A percentile compares a stretch with the other conserved stretches of the same genome.
These are phyloP conservation scores for Cymbopogon flexuosus DNA, from an alignment of 202 grass and related monocot species.

Conservation along the genomic window DNA sequence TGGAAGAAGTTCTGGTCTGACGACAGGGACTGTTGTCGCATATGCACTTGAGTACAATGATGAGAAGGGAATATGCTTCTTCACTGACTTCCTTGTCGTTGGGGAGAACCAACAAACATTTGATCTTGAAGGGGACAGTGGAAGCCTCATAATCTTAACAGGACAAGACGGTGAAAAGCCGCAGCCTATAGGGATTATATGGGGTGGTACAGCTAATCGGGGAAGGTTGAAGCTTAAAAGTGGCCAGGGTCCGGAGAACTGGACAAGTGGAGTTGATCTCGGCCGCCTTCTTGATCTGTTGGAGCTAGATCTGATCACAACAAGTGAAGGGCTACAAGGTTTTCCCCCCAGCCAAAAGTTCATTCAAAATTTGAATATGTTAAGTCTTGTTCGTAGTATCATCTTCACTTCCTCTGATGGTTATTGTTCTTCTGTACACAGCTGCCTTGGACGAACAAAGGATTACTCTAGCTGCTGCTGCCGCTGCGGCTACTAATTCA, in stretches of 20 bases:
- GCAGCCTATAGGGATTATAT: conserved; percentile 83
- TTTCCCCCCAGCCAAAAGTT: background rate
- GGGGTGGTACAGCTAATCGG: conserved; percentile 76
- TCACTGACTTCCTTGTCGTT: conserved; percentile 82
- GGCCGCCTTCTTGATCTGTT: conserved; percentile 77
- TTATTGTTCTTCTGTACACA: conserved; percentile 21
- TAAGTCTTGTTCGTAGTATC: background rate
- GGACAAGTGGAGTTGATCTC: conserved; percentile 81
- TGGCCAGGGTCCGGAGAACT: conserved; percentile 74
- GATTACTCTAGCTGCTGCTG: conserved; percentile 39
- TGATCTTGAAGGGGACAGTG: conserved; percentile 82
- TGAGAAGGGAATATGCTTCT: conserved; percentile 84
- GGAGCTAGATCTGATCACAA: conserved; percentile 86
- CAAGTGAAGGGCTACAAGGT: conserved; percentile 62
- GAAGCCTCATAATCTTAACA: conserved; percentile 71
- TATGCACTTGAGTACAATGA: conserved; percentile 84
- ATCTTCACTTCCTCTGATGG: conserved; percentile 18
- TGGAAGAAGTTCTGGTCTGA: conserved; percentile 78
- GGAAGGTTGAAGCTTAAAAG: conserved; percentile 82
- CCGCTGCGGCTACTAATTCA: conserved; percentile 43
- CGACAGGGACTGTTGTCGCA: conserved; percentile 63
- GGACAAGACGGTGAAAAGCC: conserved; percentile 56
- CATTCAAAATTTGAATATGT: background rate
- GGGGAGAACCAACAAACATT: conserved; percentile 87
- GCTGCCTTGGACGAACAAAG: conserved; percentile 63